These are phyloP conservation scores for Kuraishia floccosa DNA, from an alignment of 805 yeast species.

Conservation along the genomic window DNA sequence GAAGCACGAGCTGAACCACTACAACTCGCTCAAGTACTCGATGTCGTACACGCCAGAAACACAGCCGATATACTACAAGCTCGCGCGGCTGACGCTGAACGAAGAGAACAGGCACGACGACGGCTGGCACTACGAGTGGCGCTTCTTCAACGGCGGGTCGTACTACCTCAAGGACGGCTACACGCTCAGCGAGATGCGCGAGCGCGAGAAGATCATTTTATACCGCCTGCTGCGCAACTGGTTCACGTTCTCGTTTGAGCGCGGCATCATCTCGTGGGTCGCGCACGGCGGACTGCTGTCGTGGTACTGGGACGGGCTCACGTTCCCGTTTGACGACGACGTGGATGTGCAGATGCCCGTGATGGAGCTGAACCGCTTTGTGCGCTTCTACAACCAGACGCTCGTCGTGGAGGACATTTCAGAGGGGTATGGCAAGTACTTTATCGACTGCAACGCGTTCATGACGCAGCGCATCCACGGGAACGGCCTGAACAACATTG, in stretches of 20 bases:
- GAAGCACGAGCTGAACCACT: constrained; percentile 16
- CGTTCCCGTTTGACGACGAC: constrained; percentile 47
- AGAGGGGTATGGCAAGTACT: constrained; percentile 18
- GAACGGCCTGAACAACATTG: constrained; percentile 43
- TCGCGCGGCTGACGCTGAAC: constrained; percentile 9
- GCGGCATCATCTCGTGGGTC: constrained; percentile 43
- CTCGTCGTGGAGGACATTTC: constrained; percentile 30
- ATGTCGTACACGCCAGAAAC: constrained; percentile 8
- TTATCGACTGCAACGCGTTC: constrained; percentile 27
- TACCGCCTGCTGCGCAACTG: constrained; percentile 43
- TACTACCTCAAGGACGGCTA: constrained; percentile 9
- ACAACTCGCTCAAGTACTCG: constrained; percentile 20
- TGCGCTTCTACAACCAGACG: constrained; percentile 35
- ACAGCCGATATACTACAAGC: constrained; percentile 26
- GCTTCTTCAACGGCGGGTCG: constrained; percentile 24
- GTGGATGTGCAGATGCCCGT: constrained; percentile 52
- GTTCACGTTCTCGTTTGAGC: constrained; percentile 33
- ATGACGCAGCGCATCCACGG: constrained; percentile 35
- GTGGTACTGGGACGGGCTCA: constrained; percentile 49
- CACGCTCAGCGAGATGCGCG: constrained; percentile 7
- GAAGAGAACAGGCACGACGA: constrained; percentile 5
- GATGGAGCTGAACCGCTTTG: constrained; percentile 27
- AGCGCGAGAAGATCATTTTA: constrained; percentile 16
- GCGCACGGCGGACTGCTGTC: constrained; percentile 56
- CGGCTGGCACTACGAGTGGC: constrained; percentile 35